Evolutionary conservation across 495 filamentous ascomycete genomes (phyloP), one percentile per base, ranked within the genome.

Genomic region (Elasticomyces elasticus): DNA sequence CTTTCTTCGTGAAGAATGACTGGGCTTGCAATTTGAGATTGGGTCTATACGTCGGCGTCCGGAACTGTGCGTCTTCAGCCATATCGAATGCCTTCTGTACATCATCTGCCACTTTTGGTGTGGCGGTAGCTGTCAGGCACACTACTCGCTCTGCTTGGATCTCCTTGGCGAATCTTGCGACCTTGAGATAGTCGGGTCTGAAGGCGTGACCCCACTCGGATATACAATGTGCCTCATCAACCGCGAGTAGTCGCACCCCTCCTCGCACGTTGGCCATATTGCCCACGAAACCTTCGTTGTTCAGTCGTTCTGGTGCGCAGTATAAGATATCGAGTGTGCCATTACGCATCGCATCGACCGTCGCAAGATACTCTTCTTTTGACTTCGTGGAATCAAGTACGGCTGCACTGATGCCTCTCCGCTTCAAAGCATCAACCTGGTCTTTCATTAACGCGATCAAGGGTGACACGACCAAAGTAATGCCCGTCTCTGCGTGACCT

Each of bases 141-240:
- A 98, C 90, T 45, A 95, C 73, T 22, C 77, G 66, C 59, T 82
- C 78, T 0, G 79, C 79, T 22, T 72, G 54, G 44, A 78, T 69
- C 59, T 82, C 80, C 13, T 71, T 68, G 9, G 69, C 71, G 51
- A 82, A 83, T 23, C 78, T 71, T 0, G 92, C 91, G 3, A 96
- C 84, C 7, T 82, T 81, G 1, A 81, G 79, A 68, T 98, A 98
- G 66, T 97, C 92, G 0, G 90, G 91, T 28, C 92, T 83, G 64
- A 98, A 98, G 64, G 97, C 92, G 62, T 98, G 92, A 7, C 92
- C 92, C 92, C 92, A 98, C 67, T 97, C 87, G 67, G 89, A 95
- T 22, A 98, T 90, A 66, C 92, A 98, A 66, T 98, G 92, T 11
- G 92, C 92, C 68, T 98, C 92, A 56, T 98, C 92, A 44, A 98